These are phyloP conservation scores for Eucalyptus melliodora DNA, from an alignment of 345 rosid genomes.

Conservation along the genomic window DNA sequence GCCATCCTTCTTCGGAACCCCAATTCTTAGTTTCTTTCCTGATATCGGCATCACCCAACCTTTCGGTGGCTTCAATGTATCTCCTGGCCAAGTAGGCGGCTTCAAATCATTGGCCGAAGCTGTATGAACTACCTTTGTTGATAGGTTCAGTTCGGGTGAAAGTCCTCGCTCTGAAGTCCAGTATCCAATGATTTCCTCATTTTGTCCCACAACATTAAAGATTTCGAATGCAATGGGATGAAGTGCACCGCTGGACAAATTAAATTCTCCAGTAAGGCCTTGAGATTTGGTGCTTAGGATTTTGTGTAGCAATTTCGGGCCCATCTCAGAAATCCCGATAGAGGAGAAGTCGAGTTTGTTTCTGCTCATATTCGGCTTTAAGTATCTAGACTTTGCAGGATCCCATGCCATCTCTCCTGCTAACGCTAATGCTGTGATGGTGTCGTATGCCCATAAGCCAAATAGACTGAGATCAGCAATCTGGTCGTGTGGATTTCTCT, in stretches of 20 bases:
- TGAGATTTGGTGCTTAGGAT: not conserved
- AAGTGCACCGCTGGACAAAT: not conserved
- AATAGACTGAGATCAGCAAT: not conserved
- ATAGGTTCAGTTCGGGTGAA: not conserved
- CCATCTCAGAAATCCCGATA: not conserved
- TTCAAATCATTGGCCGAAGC: not conserved
- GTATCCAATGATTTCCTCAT: not conserved
- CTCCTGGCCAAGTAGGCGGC: constrained; percentile 8
- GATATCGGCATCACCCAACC: constrained; percentile 6
- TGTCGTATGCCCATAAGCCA: constrained; percentile 2
- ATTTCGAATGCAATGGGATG: not conserved
- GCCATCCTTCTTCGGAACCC: constrained; percentile 1
- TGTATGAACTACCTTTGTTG: not conserved
- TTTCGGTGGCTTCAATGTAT: not conserved
- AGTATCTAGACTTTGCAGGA: not conserved
- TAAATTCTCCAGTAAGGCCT: not conserved
- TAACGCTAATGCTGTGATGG: not conserved
- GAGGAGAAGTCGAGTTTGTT: not conserved
- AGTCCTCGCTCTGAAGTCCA: not conserved
- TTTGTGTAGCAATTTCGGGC: not conserved
- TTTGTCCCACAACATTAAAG: not conserved
- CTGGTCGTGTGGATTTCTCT: not conserved
- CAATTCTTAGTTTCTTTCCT: constrained; percentile 4
- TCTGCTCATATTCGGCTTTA: not conserved
- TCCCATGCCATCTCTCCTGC: not conserved